These are phyloP conservation scores for Leccinum proliferum DNA, from an alignment of 1,284 basidiomycete genomes.

Conservation along the genomic window DNA sequence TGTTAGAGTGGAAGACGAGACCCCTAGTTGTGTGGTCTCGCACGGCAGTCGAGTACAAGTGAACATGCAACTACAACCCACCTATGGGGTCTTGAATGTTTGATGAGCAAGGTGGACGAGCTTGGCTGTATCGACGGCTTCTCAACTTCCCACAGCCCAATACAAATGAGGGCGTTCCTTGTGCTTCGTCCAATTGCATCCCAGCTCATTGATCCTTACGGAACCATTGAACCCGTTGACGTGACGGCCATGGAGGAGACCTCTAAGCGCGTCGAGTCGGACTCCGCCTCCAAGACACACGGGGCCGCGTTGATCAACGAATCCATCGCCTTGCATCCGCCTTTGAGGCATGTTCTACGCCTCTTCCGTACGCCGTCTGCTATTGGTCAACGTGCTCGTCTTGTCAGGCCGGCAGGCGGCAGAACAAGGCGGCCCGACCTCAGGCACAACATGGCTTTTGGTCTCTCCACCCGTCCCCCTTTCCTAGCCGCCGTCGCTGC, in stretches of 20 bases:
- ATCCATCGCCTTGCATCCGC: no score
- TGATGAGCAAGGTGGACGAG: conserved; percentile 96
- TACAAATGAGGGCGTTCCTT: conserved; percentile 89
- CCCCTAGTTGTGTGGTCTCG: conserved; percentile 68
- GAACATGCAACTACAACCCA: conserved; percentile 58
- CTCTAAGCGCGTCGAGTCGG: conserved; percentile 56
- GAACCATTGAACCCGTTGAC: conserved; percentile 82
- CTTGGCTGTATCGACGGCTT: conserved; percentile 86
- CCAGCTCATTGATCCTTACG: conserved; percentile 81
- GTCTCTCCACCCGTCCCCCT: no score
- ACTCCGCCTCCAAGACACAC: conserved; percentile 70
- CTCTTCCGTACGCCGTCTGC: no score
- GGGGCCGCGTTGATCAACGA: no score
- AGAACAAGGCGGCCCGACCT: no score
- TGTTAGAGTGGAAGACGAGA: conserved; percentile 55
- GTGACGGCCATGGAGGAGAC: conserved; percentile 69
- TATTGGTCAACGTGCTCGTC: no score
- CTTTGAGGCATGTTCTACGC: no score
- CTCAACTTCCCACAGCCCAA: conserved; percentile 85
- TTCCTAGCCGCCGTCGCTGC: no score
- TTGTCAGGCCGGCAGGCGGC: no score
- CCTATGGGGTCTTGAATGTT: conserved; percentile 72
- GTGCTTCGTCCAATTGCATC: no score
- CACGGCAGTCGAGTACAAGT: conserved; percentile 51
- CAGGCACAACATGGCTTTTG: no score